Conservation (phyloP, 2,329 filamentous ascomycete species). For the Alternaria arbusti region DNA sequence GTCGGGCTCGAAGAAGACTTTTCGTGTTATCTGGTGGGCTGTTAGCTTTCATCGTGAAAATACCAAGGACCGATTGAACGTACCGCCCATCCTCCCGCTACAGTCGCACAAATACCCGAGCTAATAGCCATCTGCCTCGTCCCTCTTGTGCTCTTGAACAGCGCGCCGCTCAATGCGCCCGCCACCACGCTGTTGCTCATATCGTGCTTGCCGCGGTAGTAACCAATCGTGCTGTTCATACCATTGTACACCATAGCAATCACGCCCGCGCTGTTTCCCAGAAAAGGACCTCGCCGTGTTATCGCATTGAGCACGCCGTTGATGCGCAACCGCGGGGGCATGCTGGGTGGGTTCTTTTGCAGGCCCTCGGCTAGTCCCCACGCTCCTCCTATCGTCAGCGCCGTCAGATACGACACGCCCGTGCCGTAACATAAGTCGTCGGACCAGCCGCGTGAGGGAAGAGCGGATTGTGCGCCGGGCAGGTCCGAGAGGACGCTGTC, state of each 20-base stretch:
- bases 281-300: constrained; percentile 88
- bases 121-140: constrained; percentile 93
- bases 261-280: constrained; percentile 95
- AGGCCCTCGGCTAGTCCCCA: constrained; percentile 94
- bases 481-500: constrained; percentile 87
- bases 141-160: constrained; percentile 96
- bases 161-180: constrained; percentile 84
- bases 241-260: constrained; percentile 97
- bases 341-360: constrained; percentile 70
- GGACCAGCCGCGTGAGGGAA: constrained; percentile 95
- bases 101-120: constrained; percentile 82
- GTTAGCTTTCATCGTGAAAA: background rate
- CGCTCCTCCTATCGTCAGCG: constrained; percentile 80
- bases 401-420: constrained; percentile 90
- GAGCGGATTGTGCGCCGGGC: constrained; percentile 82
- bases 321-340: constrained; percentile 86
- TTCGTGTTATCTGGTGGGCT: constrained; percentile 29
- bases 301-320: constrained; percentile 96
- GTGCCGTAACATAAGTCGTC: constrained; percentile 98
- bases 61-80: constrained; percentile 2
- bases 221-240: constrained; percentile 51
- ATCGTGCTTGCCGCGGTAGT: constrained; percentile 61
- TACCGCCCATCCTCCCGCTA: constrained; percentile 90
- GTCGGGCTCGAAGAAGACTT: constrained; percentile 36
- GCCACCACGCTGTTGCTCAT: constrained; percentile 85